Evolutionary conservation across 2,329 filamentous ascomycete genomes (phyloP), one percentile per base, ranked within the genome.

Genomic region (Blastomyces emzantsi): DNA sequence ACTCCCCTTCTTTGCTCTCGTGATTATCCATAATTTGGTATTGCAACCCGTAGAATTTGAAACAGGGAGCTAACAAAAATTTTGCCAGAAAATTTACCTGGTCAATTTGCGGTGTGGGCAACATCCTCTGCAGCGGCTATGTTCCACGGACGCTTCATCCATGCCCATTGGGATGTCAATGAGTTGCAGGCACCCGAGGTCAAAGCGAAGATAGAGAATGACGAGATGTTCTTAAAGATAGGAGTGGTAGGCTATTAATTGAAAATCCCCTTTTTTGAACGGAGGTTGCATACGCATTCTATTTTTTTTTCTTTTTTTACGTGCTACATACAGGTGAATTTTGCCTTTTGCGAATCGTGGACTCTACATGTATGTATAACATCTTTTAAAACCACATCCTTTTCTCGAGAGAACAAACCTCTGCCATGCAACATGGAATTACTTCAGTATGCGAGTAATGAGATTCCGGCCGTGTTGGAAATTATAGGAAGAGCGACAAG

Each of bases 141-240:
- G 60, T 64, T 80, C 36, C 73, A 74, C 64, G 77, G 76, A 1
- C 68, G 74, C 13, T 74, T 69, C 64, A 67, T 77, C 6, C 76
- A 72, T 70, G 70, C 72, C 1, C 72, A 75, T 43, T 78, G 76
- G 76, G 77, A 80, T 70, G 76, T 78, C 4, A 71, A 76, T n/a
- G 77, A 80, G 65, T 66, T 41, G 36, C 28, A 36, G 30, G 30
- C 15, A 9, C 15, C 52, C 2, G 52, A 55, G 4, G 52, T 55
- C 52, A 55, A 55, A 36, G 52, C 28, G 6, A 28, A 36, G 28
- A 33, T 55, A n/a, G 52, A 30, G 28, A 55, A 55, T 36, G 28
- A 55, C 7, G 19, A 36, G 3, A 36, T 33, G 30, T 22, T 55
- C 19, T 36, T 55, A 22, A 30, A 33, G 17, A 30, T 55, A 11